phyloP scores from a whole-genome alignment of 2,329 filamentous ascomycete genomes.

The Emergomyces orientalis region DNA sequence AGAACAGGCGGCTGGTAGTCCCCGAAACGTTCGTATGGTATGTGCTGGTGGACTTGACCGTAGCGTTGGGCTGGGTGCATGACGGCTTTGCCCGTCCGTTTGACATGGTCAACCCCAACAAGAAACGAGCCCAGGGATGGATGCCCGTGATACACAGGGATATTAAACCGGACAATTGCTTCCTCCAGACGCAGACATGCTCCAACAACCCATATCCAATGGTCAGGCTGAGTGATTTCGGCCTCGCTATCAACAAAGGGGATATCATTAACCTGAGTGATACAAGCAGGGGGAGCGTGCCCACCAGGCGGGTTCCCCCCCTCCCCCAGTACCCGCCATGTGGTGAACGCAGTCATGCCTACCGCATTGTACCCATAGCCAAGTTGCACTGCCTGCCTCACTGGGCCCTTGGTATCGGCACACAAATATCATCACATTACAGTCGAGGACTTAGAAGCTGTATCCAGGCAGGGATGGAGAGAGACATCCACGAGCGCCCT shows the following conservation, averaged over 20 bases:
- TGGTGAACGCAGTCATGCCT: constrained; percentile 1
- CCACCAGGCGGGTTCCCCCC: not conserved
- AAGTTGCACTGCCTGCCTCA: not conserved
- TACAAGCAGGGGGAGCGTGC: not conserved
- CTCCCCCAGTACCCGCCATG: not conserved
- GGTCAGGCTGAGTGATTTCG: constrained; percentile 16
- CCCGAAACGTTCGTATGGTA: constrained; percentile 15
- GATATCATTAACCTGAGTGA: not conserved
- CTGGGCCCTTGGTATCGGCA: not conserved
- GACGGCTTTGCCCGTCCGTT: constrained; percentile 9
- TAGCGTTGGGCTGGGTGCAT: constrained; percentile 16
- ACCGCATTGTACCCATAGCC: not conserved
- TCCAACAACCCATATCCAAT: constrained; percentile 6
- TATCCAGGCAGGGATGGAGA: not conserved
- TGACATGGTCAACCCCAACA: constrained; percentile 1
- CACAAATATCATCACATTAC: not conserved
- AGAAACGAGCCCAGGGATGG: constrained; percentile 4
- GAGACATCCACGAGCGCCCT: not conserved
- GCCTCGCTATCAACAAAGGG: constrained; percentile 10
- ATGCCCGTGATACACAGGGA: constrained; percentile 16
- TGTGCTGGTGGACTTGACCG: constrained; percentile 11
- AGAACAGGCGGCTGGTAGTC: not conserved
- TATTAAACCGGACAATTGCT: constrained; percentile 16
- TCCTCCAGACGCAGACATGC: not conserved
- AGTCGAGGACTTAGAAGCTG: not conserved